Conservation (phyloP, 495 filamentous ascomycete species). For the Xylaria curta region DNA sequence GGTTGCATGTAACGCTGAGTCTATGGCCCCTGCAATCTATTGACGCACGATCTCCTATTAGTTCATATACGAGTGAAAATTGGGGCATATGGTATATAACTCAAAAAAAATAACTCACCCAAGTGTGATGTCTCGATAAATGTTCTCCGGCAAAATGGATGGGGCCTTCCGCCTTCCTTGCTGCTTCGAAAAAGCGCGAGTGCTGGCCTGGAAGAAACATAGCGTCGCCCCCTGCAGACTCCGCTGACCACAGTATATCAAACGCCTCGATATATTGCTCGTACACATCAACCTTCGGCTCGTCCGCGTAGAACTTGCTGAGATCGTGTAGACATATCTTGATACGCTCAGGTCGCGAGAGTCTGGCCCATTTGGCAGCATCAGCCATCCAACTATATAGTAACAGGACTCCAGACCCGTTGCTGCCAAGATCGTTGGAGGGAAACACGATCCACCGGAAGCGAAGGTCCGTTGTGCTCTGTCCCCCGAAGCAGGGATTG, state of each 20-base stretch:
- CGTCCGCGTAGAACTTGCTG: constrained; percentile 27
- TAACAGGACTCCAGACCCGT: constrained; percentile 27
- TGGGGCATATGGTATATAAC: no score
- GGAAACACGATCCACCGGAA: constrained; percentile 36
- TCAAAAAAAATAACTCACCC: constrained; percentile 15
- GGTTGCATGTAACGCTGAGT: constrained; percentile 13
- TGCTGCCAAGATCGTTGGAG: constrained; percentile 30
- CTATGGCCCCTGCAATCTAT: constrained; percentile 21
- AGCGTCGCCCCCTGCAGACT: constrained; percentile 26
- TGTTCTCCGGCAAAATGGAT: constrained; percentile 35
- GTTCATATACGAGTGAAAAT: no score
- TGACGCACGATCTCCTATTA: background rate
- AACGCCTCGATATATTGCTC: constrained; percentile 31
- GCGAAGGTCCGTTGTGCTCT: constrained; percentile 27
- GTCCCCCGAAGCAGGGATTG: constrained; percentile 28
- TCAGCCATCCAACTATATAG: constrained; percentile 24
- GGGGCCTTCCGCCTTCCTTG: constrained; percentile 28
- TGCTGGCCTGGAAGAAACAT: background rate
- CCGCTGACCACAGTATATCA: constrained; percentile 27
- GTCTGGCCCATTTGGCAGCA: constrained; percentile 17
- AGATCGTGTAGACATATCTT: constrained; percentile 7
- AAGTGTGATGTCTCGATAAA: constrained; percentile 31
- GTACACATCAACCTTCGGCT: constrained; percentile 28
- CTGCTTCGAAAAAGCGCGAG: constrained; percentile 20
- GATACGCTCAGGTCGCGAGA: constrained; percentile 27